Evolutionary conservation across 106 monocot genomes (phyloP).

Genomic region (Triglochin maritima): DNA sequence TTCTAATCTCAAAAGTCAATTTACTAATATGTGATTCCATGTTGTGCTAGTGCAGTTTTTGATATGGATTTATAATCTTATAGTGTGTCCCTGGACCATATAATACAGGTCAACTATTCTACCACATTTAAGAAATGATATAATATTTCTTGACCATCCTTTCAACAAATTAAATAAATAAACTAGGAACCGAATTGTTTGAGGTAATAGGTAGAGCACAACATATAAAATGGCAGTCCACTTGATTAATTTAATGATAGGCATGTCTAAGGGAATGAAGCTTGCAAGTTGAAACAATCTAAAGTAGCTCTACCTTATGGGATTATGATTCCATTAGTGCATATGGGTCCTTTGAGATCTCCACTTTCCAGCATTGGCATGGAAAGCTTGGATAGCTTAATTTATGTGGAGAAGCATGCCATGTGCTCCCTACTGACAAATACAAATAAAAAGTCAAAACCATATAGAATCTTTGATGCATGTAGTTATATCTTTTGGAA

Average conservation of each 20-base stretch:
- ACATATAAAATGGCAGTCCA: not conserved
- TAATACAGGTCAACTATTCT: no score
- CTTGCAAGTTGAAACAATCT: not conserved
- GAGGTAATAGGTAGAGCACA: not conserved
- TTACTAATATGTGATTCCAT: no score
- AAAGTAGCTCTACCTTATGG: not conserved
- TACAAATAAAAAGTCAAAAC: conserved; percentile 4
- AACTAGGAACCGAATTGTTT: not conserved
- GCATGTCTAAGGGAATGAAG: not conserved
- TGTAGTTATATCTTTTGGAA: not conserved
- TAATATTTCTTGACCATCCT: no score
- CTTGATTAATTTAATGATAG: not conserved
- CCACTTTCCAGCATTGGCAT: not conserved
- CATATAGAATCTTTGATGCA: not conserved
- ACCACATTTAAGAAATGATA: no score
- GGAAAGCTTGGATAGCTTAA: not conserved
- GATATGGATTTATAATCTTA: no score
- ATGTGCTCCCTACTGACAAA: conserved; percentile 2
- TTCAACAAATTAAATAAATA: not conserved
- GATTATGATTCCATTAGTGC: not conserved
- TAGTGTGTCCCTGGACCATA: no score
- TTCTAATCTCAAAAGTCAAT: no score
- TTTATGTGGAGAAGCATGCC: conserved; percentile 2
- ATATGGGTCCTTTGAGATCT: not conserved
- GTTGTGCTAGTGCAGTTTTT: no score